These are phyloP conservation scores for Nicotiana paniculata DNA, from an alignment of 257 asterid species.

Conservation along the genomic window DNA sequence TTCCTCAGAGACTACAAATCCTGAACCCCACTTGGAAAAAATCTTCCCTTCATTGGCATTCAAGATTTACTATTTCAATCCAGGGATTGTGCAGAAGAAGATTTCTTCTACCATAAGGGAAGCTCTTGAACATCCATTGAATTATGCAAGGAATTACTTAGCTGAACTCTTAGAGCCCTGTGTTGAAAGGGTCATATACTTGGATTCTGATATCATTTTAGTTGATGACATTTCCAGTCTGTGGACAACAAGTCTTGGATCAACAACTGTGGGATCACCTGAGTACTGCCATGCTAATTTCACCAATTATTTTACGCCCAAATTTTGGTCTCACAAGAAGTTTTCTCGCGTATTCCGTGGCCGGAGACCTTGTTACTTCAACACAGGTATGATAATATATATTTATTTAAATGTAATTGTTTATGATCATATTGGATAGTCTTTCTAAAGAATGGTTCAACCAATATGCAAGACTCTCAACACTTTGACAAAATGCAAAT, in stretches of 20 bases:
- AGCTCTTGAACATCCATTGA: constrained; percentile 65
- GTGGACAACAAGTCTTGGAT: constrained; percentile 36
- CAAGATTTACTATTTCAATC: constrained; percentile 46
- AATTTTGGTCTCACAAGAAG: constrained; percentile 40
- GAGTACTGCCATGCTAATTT: constrained; percentile 67
- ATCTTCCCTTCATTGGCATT: constrained; percentile 47
- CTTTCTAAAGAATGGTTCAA: not conserved
- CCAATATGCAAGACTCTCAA: not conserved
- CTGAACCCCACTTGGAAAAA: constrained; percentile 32
- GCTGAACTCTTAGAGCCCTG: constrained; percentile 52
- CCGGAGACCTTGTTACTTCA: constrained; percentile 56
- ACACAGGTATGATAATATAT: constrained; percentile 35
- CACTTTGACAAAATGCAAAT: not conserved
- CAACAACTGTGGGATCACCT: constrained; percentile 53
- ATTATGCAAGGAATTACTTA: constrained; percentile 58
- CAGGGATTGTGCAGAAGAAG: constrained; percentile 38
- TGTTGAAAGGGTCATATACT: constrained; percentile 45
- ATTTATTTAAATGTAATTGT: not conserved
- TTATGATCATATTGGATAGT: not conserved
- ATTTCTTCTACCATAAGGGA: constrained; percentile 49
- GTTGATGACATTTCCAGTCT: constrained; percentile 57
- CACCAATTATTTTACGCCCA: constrained; percentile 52
- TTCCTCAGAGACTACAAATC: constrained; percentile 26
- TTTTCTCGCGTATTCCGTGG: constrained; percentile 36
- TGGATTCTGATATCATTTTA: constrained; percentile 64